A percentile compares a stretch with the other conserved stretches of the same genome.
Conservation (phyloP, 371 early-diverging fungal genomes). For the Syncephalis fuscata region DNA sequence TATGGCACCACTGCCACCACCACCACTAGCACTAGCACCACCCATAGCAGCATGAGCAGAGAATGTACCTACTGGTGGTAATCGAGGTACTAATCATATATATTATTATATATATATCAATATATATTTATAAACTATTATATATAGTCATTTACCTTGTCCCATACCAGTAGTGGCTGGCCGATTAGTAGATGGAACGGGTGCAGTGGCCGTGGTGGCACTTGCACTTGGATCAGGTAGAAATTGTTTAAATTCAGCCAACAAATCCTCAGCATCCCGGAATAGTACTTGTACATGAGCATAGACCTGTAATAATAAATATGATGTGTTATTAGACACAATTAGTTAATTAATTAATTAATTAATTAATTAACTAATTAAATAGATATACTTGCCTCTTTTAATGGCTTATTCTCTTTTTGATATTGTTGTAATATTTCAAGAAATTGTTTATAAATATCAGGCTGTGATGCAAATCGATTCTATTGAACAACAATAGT, state of each 20-base stretch:
- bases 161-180: constrained; percentile 6
- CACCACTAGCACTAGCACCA: background rate
- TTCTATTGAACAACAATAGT: constrained; percentile 24
- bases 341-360: too few relatives aligned
- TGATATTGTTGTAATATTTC: constrained; percentile 92
- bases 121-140: too few relatives aligned
- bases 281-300: constrained; percentile 75
- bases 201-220: background rate
- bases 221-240: constrained; percentile 50
- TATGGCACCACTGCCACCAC: background rate
- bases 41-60: background rate
- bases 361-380: background rate
- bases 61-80: constrained; percentile 9
- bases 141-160: too few relatives aligned
- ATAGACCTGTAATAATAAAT: constrained; percentile 49
- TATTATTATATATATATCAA: too few relatives aligned
- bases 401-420: constrained; percentile 74
- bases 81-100: constrained; percentile 1
- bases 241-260: constrained; percentile 94
- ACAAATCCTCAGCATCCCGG: constrained; percentile 62
- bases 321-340: background rate
- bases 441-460: constrained; percentile 83
- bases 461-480: constrained; percentile 72
- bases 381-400: constrained; percentile 34
- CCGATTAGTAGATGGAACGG: constrained; percentile 2